These are phyloP conservation scores for Croton setiger DNA, from an alignment of 441 rosid species.

Conservation along the genomic window DNA sequence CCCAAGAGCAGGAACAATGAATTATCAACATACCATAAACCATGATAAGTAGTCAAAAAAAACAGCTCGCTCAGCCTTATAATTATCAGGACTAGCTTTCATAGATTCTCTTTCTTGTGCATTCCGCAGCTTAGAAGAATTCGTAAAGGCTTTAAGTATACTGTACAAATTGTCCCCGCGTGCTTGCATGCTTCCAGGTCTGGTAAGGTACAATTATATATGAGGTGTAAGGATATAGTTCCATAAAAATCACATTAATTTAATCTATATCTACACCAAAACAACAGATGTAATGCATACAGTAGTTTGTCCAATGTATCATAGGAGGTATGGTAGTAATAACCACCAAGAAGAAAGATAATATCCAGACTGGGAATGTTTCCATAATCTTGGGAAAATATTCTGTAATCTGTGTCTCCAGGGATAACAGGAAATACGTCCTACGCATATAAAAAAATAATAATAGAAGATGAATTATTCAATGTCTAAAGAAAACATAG, in stretches of 20 bases:
- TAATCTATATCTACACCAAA: slow-evolving; percentile 46
- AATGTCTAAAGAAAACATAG: slow-evolving; percentile 5
- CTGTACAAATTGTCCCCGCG: slow-evolving; percentile 92
- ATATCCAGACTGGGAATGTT: slow-evolving; percentile 96
- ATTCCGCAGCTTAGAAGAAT: slow-evolving; percentile 64
- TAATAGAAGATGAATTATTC: slow-evolving; percentile 7
- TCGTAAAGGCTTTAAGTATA: slow-evolving; percentile 70
- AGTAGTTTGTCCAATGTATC: slow-evolving; percentile 95
- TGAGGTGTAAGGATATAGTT: slow-evolving; percentile 30
- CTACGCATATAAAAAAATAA: slow-evolving; percentile 37
- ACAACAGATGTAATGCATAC: slow-evolving; percentile 70
- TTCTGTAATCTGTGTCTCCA: slow-evolving; percentile 97
- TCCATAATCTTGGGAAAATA: slow-evolving; percentile 89
- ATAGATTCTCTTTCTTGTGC: slow-evolving; percentile 54
- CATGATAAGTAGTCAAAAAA: slow-evolving; percentile 91
- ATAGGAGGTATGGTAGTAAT: slow-evolving; percentile 93
- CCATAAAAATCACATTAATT: slow-evolving; percentile 24
- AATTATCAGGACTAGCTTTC: slow-evolving; percentile 31
- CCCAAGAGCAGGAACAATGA: slow-evolving; percentile 8
- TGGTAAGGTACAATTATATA: slow-evolving; percentile 41
- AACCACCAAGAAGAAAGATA: slow-evolving; percentile 95
- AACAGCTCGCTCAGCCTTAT: slow-evolving; percentile 65
- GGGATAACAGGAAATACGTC: slow-evolving; percentile 91
- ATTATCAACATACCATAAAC: slow-evolving; percentile 56
- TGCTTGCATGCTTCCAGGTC: slow-evolving; percentile 99